Evolutionary conservation across 192 early-diverging fungal genomes (phyloP), one percentile per base, ranked within the genome.

Genomic region (Kickxella alabastrina): DNA sequence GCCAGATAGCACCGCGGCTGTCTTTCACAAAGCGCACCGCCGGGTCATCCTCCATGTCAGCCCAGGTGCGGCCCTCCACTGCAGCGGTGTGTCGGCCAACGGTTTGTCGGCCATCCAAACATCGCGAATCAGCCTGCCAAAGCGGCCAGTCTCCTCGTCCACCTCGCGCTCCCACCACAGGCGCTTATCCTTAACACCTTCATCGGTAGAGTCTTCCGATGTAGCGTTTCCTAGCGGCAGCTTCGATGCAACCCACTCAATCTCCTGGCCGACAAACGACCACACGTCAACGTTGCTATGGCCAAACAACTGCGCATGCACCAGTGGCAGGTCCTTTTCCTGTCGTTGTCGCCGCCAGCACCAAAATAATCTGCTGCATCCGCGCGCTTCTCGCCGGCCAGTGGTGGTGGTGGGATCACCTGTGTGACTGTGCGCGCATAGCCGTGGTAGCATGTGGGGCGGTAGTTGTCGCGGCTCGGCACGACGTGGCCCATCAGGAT

Each of bases 231-330:
- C 39, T 49, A 38, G 24, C 51, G 46, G 27, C 15, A 49, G 27
- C 15, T 21, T 39, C 6, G 63, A 52, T 6, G 46, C 17, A 24
- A 47, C 36, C 69, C 54, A 45, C 4, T 53, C 55, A 44, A 36
- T 24, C 17, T 51, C 59, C n/a, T 67, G 71, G 13, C 78, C 70
- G 10, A 86, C 67, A 50, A 86, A 81, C 26, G 78, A 71, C 57
- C 80, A 86, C 26, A 80, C 76, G 49, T 90, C 86, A 54, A 85
- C 81, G 49, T 90, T 90, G 57, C 79, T 78, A 53, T 90, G 88
- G 5, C 88, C 88, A 49, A 77, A 90, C 39, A 85, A 56, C 68
- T 90, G 86, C 14, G 84, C 85, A 22, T 58, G 63, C 27, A 74
- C 35, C 3, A 48, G 8, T 3, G 57, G 47, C 28, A 50, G 41